These are phyloP conservation scores for Glycyrrhiza uralensis DNA, from an alignment of 306 rosid species.

Conservation along the genomic window DNA sequence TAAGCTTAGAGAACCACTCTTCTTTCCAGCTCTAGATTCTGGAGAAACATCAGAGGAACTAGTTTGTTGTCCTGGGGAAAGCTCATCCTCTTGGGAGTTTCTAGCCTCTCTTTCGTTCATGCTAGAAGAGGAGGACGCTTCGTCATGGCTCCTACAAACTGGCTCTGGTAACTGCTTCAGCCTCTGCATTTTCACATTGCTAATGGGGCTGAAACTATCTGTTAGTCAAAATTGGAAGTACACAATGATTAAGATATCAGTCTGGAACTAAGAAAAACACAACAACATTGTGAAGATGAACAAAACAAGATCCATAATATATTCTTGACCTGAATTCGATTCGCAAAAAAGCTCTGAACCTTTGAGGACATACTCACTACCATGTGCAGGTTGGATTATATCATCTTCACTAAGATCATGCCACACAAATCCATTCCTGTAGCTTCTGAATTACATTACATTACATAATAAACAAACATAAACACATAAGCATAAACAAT, in stretches of 20 bases:
- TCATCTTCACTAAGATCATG: constrained; percentile 91
- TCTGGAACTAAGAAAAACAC: not conserved
- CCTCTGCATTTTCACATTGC: constrained; percentile 54
- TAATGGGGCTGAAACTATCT: constrained; percentile 58
- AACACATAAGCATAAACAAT: not conserved
- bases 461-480: constrained; percentile 14
- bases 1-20: constrained; percentile 61
- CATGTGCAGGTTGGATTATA: constrained; percentile 76
- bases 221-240: constrained; percentile 14
- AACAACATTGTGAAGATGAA: not conserved
- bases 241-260: constrained; percentile 16
- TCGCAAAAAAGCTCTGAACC: constrained; percentile 93
- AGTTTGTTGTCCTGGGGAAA: constrained; percentile 41
- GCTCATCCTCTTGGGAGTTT: constrained; percentile 67
- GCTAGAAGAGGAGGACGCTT: constrained; percentile 82
- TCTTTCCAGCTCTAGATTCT: constrained; percentile 50
- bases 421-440: constrained; percentile 93
- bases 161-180: constrained; percentile 74
- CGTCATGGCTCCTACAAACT: constrained; percentile 62
- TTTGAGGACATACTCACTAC: constrained; percentile 86
- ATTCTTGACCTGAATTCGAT: constrained; percentile 59
- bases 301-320: not conserved
- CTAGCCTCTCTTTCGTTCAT: constrained; percentile 69
- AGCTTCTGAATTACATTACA: constrained; percentile 58
- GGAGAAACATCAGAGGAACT: constrained; percentile 68